Conservation (phyloP, 345 rosid genomes). For the Brassica incana region DNA sequence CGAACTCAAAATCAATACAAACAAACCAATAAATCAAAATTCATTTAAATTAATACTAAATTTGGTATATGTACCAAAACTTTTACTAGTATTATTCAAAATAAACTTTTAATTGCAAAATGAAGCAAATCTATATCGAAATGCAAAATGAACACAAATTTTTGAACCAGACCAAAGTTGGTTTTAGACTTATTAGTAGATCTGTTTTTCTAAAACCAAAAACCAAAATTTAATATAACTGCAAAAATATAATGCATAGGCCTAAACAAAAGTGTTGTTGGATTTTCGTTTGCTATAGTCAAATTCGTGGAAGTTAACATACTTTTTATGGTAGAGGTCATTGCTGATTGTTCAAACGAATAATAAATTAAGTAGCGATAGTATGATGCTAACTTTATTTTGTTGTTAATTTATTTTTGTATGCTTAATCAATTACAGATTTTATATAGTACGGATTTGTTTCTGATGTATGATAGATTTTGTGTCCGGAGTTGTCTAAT, state of each 20-base stretch:
- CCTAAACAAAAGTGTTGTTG: not conserved
- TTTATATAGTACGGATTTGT: conserved; percentile 4
- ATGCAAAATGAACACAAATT: not conserved
- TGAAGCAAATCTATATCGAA: not conserved
- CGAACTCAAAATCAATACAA: not conserved
- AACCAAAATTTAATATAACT: not conserved
- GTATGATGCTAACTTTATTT: not conserved
- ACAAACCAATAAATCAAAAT: not conserved
- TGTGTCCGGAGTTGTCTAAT: conserved; percentile 19
- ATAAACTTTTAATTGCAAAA: not conserved
- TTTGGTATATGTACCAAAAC: not conserved
- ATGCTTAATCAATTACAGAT: not conserved
- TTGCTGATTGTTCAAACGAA: not conserved
- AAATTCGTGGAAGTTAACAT: not conserved
- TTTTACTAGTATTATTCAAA: not conserved
- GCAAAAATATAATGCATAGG: not conserved
- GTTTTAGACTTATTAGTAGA: not conserved
- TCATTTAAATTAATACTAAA: not conserved
- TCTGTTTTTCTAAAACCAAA: not conserved
- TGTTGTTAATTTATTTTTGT: conserved; percentile 23
- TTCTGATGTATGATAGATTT: conserved; percentile 22
- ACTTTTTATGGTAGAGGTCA: not conserved
- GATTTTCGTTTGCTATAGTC: not conserved
- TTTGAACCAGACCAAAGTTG: not conserved
- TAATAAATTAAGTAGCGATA: not conserved